Evolutionary conservation across 179 eudicot genomes (phyloP), one percentile per base, ranked within the genome.

Genomic region (Vitellaria paradoxa): DNA sequence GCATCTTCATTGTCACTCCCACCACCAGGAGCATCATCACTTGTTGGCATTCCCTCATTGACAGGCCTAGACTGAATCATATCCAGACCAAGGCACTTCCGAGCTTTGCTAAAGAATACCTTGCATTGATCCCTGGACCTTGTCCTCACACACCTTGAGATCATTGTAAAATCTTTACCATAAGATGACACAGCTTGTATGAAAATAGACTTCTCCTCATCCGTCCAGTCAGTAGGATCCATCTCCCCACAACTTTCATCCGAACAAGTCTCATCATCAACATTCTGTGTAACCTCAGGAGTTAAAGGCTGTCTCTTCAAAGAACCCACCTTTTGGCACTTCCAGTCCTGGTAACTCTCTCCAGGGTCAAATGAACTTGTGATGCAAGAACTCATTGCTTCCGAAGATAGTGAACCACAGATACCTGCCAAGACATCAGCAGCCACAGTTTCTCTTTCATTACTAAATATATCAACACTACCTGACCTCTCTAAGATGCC

Each of bases 351-450:
- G 52, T 77, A 79, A 20, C 89, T 91, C 73, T 92, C 97, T 47
- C 83, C 91, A 56, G 84, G 96, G 68, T 92, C 95, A 75, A 90
- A 85, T 12, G 97, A 91, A 75, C 93, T 94, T 4, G 96, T 94
- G 73, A 94, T 89, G 85, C 98, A 96, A 77, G 99, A 94, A 79
- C 97, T 87, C 97, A 90, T 88, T 47, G 99, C 96, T 84, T 96
- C 98, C 3, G 98, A 92, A 18, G 98, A 94, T 46, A 96, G 65
- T 17, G 98, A 90, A 63, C 95, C 97, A 84, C 95, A 94, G 52
- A 97, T 97, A 70, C 98, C 97, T 64, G 96, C 99, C 87, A 97
- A 86, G 21, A 92, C 99, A 85, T 91, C 97, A 42, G 97, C 99
- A 68, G 98, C 97, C 12, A 79, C 89, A 40, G 92, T 85, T 82